Conservation (phyloP, 2,329 filamentous ascomycete genomes). For the Fusarium tjaetaba region DNA sequence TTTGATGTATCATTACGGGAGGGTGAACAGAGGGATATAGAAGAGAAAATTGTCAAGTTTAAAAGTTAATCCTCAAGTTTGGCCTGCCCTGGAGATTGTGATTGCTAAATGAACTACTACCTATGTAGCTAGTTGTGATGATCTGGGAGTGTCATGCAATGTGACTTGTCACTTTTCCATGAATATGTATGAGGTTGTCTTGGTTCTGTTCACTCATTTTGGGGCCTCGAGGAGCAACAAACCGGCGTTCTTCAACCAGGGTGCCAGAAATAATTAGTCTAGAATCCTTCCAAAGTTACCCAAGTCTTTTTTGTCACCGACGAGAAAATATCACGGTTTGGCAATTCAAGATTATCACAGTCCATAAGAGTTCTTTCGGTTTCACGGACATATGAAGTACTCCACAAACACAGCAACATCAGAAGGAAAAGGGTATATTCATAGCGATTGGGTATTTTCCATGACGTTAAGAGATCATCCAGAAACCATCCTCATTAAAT, state of each 20-base stretch:
- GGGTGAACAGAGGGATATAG: constrained; percentile 29
- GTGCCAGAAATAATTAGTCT: too few species aligned
- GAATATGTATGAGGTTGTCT: neutral
- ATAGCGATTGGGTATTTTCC: constrained; percentile 38
- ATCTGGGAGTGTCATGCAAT: neutral
- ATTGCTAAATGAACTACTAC: neutral
- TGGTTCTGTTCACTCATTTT: neutral
- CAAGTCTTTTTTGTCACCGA: neutral
- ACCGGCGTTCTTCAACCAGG: neutral
- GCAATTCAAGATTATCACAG: neutral
- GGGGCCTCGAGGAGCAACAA: neutral
- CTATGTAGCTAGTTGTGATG: neutral
- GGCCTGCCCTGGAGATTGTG: neutral
- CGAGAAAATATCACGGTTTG: neutral
- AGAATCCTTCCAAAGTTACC: too few species aligned
- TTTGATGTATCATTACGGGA: constrained; percentile 22
- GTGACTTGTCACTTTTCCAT: neutral
- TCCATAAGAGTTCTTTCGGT: neutral
- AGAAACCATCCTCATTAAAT: constrained; percentile 25
- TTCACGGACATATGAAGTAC: neutral
- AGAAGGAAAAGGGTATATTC: constrained; percentile 11
- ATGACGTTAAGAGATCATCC: constrained; percentile 6
- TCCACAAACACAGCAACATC: neutral
- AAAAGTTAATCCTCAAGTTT: constrained; percentile 30
- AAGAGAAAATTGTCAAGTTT: constrained; percentile 38